Conservation (phyloP, 2,329 filamentous ascomycete species). For the Xylaria multiplex region DNA sequence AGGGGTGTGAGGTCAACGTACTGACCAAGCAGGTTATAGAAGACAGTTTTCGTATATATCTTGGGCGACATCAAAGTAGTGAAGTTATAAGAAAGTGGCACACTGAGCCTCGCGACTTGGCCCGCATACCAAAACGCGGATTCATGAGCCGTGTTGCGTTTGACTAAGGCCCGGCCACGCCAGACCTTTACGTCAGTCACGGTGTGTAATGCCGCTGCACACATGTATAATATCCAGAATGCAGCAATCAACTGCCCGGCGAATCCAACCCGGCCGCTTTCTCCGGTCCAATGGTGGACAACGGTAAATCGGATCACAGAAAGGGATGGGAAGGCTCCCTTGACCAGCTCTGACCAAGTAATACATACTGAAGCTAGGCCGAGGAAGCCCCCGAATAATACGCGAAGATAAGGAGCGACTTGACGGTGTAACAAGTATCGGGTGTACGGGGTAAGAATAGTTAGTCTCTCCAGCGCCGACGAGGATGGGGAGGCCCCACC, state of each 20-base stretch:
- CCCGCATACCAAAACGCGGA: constrained; percentile 96
- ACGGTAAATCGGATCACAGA: constrained; percentile 75
- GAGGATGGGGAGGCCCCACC: constrained; percentile 66
- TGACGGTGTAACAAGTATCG: constrained; percentile 82
- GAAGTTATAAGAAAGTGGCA: constrained; percentile 96
- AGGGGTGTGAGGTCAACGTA: constrained; percentile 85
- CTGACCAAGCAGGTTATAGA: constrained; percentile 86
- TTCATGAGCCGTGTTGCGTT: constrained; percentile 90
- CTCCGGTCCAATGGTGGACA: constrained; percentile 77
- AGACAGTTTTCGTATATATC: constrained; percentile 81
- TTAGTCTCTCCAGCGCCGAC: constrained; percentile 63
- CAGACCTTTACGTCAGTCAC: constrained; percentile 97
- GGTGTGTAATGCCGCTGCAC: constrained; percentile 83
- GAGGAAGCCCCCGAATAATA: constrained; percentile 73
- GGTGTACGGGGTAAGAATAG: constrained; percentile 79
- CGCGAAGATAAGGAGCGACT: constrained; percentile 73
- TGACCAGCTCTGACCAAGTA: constrained; percentile 93
- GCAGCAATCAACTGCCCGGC: constrained; percentile 86
- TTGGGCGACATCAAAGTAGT: constrained; percentile 82
- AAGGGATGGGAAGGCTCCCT: constrained; percentile 78
- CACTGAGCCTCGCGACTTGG: constrained; percentile 90
- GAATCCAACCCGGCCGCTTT: constrained; percentile 81
- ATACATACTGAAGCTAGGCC: constrained; percentile 82
- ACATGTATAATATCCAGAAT: constrained; percentile 96
- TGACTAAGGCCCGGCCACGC: constrained; percentile 91